Evolutionary conservation across 2,329 filamentous ascomycete genomes (phyloP), one percentile per base, ranked within the genome.

Genomic region (Colletotrichum sp.): DNA sequence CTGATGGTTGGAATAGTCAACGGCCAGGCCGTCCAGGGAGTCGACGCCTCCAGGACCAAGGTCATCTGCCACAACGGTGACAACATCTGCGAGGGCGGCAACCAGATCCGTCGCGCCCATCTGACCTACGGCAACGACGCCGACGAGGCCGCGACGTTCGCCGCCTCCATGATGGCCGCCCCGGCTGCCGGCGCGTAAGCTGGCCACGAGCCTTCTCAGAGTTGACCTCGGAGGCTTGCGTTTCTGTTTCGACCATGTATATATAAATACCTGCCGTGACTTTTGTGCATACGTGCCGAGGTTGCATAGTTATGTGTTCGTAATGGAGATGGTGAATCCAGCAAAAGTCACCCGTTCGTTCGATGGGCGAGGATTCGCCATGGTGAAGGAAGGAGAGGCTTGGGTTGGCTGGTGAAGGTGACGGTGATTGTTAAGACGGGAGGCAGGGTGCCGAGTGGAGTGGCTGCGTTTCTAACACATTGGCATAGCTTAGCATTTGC

Each of bases 61-160:
- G 78, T 84, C 57, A 80, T 84, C 71, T 84, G 83, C 78, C 82
- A 82, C 72, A 7, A 75, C 28, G 83, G 83, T 5, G 83, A 84
- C 74, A 79, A 78, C 69, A 83, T 84, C 71, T 84, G 83, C 75
- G 71, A 78, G 8, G 82, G 82, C 5, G 79, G 79, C 61, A 80
- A 70, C 55, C 72, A 80, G 34, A 80, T 83, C 16, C 80, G 78
- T 24, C 67, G 78, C 5, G 80, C 77, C 3, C 82, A 83, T 71
- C 74, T 81, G 61, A 80, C 78, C 10, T 83, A 83, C 48, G 75
- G 79, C 66, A 43, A 81, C 55, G 79, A 84, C 67, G 83, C 83
- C 24, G 65, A 71, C 8, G 74, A 78, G 21, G 82, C 82, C 57
- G 82, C 82, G 5, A 36, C 65, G 28, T 76, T 75, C 36, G 74